Base-by-base conservation (phyloP, 495 filamentous ascomycete genomes). In the Hyaloscypha hepaticicola region DNA sequence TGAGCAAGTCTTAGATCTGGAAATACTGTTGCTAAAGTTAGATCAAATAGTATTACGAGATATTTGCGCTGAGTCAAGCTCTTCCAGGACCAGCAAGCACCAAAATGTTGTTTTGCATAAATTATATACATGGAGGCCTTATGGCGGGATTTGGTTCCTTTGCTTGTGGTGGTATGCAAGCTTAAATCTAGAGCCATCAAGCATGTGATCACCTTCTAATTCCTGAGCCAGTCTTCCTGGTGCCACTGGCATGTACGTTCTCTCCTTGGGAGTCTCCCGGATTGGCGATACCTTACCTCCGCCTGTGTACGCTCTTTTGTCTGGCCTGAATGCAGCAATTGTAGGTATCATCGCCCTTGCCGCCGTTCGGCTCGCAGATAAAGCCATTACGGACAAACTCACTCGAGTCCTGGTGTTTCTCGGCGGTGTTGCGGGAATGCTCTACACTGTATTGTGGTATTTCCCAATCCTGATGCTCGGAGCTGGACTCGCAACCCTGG, bases 391-490 rank as follows among this genome's bases (percentile, higher is more conserved):
- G 0, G 90, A 95, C 68, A 80, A 79, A 53, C 48, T 92, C 29
- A 87, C 90, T 0, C 75, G 90, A 1, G 77, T 88, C 9, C 66
- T 93, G 2, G 85, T 95, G 0, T 85, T 91, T 59, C 70, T 90
- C 16, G 84, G 83, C 19, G 91, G 77, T 22, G 78, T 81, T 3
- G 87, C 86, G 0, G 91, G 90, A 11, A 75, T 93, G 71, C 81
- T 88, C 52, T 92, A 94, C 65, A 92, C 84, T 62, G 85, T 90
- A 0, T 76, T 93, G 0, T 95, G 90, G 91, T 95, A 91, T 69
- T 93, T 92, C 66, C 91, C 91, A 0, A 72, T 89, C 2, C 69
- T 95, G 8, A 88, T 93, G 81, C 55, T 86, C 5, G 41, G 71
- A 2, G 75, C 76, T 21, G 89, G 85, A 0, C 1, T 82, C 8